Base-by-base conservation (phyloP, 2,329 filamentous ascomycete genomes). In the Oidium heveae region DNA sequence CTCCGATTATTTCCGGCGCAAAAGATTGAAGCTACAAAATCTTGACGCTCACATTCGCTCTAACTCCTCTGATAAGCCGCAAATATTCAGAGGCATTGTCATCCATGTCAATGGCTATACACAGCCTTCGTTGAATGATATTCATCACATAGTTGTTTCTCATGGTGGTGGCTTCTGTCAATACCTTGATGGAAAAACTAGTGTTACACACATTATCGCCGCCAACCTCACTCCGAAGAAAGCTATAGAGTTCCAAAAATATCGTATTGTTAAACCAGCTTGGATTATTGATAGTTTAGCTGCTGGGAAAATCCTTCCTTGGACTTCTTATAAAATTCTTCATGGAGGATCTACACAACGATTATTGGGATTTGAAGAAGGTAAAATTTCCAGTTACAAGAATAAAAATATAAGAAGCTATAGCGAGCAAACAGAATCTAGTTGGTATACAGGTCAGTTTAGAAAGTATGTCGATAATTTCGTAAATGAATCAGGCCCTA, bases 11-110 rank as follows among this genome's bases (percentile, higher is more conserved):
- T 93, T 95, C 65, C 76, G 88, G 52, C 81, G 88, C 55, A 98
- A 98, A 72, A 95, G 94, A 72, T 80, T 94, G 67, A 98, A 98
- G 65, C 74, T 98, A 3, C 91, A 96, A 67, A 98, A 98, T 63
- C 76, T 91, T 33, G 91, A 98, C 68, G 80, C 80, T 9, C 78
- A 94, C 54, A 72, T 94, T 47, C 80, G 89, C 56, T 75, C 82
- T 34, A 71, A 77, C 4, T 76, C 80, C 1, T 68, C 70, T 0
- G 79, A 82, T 59, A 86, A 84, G 59, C 86, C 87, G 10, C 79
- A 77, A 58, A 86, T 98, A 54, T 98, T 98, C 72, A 86, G 82
- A 60, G 87, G 86, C 0, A 75, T 96, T 9, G 87, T 94, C 13
- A 86, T 82, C 10, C 86, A 95, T 67, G 83, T 98, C 24, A 94